Conservation (phyloP, 306 rosid genomes). For the Quercus berberidifolia region DNA sequence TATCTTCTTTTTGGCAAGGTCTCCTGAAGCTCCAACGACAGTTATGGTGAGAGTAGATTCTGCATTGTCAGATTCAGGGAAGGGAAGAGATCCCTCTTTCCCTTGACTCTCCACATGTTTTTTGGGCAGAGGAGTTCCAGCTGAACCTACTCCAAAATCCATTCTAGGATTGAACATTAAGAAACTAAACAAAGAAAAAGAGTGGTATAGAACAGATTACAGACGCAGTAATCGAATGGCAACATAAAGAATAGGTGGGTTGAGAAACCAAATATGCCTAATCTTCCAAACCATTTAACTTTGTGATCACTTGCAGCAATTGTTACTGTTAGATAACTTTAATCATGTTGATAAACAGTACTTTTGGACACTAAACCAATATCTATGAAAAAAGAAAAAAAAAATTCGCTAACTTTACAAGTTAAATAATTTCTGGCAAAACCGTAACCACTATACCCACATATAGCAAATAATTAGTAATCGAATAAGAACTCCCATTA, state of each 20-base stretch:
- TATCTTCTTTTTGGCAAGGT: slow-evolving; percentile 94
- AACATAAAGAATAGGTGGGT: slow-evolving; percentile 7
- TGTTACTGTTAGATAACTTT: background rate
- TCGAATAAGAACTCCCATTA: background rate
- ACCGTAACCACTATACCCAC: background rate
- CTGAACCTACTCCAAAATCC: slow-evolving; percentile 41
- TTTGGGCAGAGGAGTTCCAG: slow-evolving; percentile 50
- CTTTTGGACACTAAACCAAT: background rate
- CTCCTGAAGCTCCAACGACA: slow-evolving; percentile 98
- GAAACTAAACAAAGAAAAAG: slow-evolving; percentile 2
- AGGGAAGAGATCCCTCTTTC: slow-evolving; percentile 36
- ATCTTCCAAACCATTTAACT: background rate
- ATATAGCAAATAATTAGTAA: background rate
- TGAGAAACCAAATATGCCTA: background rate
- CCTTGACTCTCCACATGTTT: slow-evolving; percentile 36
- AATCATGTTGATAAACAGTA: background rate
- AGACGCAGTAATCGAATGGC: slow-evolving; percentile 8
- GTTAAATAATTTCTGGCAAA: background rate
- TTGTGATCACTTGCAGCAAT: background rate
- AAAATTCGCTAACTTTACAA: background rate
- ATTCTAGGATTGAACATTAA: slow-evolving; percentile 19
- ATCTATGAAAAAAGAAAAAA: background rate
- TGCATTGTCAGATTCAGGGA: slow-evolving; percentile 31
- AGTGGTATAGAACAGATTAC: background rate
- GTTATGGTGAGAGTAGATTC: slow-evolving; percentile 75